Evolutionary conservation across 1,139 yeast genomes (phyloP), one percentile per base, ranked within the genome.

Genomic region (Martiniozyma asiatica): DNA sequence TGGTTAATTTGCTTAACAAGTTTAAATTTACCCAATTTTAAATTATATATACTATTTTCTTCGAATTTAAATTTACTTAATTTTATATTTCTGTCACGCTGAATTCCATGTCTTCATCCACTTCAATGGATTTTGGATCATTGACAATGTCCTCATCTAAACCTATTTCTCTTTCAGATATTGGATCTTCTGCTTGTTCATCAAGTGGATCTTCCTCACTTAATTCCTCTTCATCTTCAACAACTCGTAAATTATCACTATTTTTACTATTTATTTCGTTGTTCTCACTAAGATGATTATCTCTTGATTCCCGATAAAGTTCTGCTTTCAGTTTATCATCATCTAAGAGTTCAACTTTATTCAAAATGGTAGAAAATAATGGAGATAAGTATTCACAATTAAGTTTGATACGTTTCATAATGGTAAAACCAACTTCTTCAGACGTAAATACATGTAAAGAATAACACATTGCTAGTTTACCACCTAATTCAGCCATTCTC

Each of bases 371-470:
- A 3, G 17, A 20, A 17, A 25, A 62, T 15, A 60, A 31, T 0
- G 44, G 42, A 3, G 81, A 81, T 15, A 77, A 48, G n/a, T 44
- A 51, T 2, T 51, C 56, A 14, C 55, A 44, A 47, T 78, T 78
- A 36, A 73, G 50, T 9, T 45, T 42, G 11, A 77, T 39, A 46
- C 87, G 59, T 3, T 51, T 36, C 3, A 47, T 34, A 1, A 65
- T 29, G 2, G 45, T 47, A 13, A 51, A 48, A 7, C 72, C 40
- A 35, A 65, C 44, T 1, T 35, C 21, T 2, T 59, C 61, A 14
- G 65, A 40, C 26, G 62, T 63, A 8, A 25, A 30, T 12, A 30
- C 17, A 12, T 22, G 8, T 6, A 30, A 30, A 7, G 32, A 30
- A 14, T 56, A 42, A 33, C 75, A 51, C 6, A 65, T 58, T 26